Evolutionary conservation across 805 yeast species (phyloP), one percentile per base, ranked within the genome.

Genomic region (Danielozyma ontarioensis): DNA sequence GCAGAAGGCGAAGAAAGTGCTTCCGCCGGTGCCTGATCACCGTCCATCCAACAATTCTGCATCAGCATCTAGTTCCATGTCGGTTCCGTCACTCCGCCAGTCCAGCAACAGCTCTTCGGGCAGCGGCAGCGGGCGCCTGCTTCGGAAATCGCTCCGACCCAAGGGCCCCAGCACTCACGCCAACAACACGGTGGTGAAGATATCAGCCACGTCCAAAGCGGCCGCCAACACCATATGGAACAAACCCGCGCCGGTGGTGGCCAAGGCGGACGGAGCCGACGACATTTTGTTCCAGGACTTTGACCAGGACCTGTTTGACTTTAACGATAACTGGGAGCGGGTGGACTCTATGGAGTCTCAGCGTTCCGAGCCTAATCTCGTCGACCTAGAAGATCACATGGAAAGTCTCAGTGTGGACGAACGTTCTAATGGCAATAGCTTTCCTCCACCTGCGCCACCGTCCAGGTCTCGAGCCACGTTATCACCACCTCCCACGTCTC

Each of bases 241-340:
- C n/a, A n/a, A n/a, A n/a, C n/a, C n/a, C n/a, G n/a, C n/a, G n/a
- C n/a, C n/a, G n/a, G 8, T 19, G 22, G 10, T 6, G 22, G 8
- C 22, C 6, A 19, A 19, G n/a, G 14, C 5, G 26, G 7, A 11
- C n/a, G 26, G 7, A 10, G 16, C 40, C 2, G 52, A 50, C 10
- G 48, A 49, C 21, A 53, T 50, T 15, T 39, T 52, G 27, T 66
- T 67, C 38, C 54, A 51, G 19, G 70, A 64, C 39, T 64, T 64
- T 28, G 70, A 65, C 44, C 70, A 66, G 39, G 63, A 55, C 24
- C 40, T 50, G 16, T 41, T 51, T 5, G 53, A 47, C 23, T 43
- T 48, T 18, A 35, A 37, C 13, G 41, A 42, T 12, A 15, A 34
- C n/a, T 56, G 63, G 58, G 62, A 51, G 25, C 50, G 45, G 27